These are phyloP conservation scores for Sporothrix schenckii DNA, from an alignment of 2,329 filamentous ascomycete genomes.

Conservation along the genomic window DNA sequence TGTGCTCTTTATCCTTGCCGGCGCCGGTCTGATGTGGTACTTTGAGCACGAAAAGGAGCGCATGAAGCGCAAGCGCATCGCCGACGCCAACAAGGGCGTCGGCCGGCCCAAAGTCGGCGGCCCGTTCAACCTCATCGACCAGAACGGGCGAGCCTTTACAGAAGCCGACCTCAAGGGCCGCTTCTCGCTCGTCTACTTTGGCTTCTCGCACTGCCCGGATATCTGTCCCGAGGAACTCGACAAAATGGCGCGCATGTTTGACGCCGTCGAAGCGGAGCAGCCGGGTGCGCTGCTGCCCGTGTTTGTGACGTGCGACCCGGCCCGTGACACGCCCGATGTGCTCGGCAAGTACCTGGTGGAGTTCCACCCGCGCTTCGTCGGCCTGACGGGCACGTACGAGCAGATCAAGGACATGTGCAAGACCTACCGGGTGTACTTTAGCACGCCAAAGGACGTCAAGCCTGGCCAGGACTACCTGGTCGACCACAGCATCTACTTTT, in stretches of 20 bases:
- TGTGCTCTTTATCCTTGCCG: conserved; percentile 78
- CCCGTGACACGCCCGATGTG: conserved; percentile 81
- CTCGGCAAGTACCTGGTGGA: conserved; percentile 84
- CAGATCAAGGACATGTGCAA: conserved; percentile 94
- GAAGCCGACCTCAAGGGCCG: conserved; percentile 82
- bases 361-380: conserved; percentile 85
- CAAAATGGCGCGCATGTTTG: conserved; percentile 97
- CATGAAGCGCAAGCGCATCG: conserved; percentile 84
- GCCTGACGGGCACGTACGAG: conserved; percentile 90
- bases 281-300: conserved; percentile 68
- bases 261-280: conserved; percentile 62
- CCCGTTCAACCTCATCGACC: conserved; percentile 77
- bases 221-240: conserved; percentile 99
- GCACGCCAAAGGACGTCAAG: conserved; percentile 83
- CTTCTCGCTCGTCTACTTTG: conserved; percentile 90
- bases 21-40: conserved; percentile 78
- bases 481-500: conserved; percentile 99
- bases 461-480: conserved; percentile 96
- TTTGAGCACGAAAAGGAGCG: conserved; percentile 92
- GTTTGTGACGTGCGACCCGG: conserved; percentile 95
- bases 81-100: conserved; percentile 89
- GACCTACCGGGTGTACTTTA: conserved; percentile 95
- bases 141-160: conserved; percentile 76
- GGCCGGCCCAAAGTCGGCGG: conserved; percentile 93
- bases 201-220: conserved; percentile 96